Evolutionary conservation across 2,329 filamentous ascomycete species (phyloP), one percentile per base, ranked within the genome.

Genomic region (Fusarium sp.): DNA sequence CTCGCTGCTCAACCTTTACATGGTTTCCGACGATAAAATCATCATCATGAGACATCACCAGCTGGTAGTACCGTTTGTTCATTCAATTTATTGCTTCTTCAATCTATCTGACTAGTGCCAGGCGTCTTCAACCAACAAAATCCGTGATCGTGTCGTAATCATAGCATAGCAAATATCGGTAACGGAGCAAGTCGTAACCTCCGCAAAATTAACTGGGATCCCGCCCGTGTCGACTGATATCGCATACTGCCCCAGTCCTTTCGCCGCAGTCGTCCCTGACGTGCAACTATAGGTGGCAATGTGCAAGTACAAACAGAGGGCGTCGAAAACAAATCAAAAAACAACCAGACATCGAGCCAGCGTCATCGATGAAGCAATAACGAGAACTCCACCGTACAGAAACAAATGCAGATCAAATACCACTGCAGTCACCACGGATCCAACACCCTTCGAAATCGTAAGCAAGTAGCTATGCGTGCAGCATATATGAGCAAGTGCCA

Each of bases 71-170:
- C 9, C 25, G 13, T 12, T 48, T 20, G 30, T 60, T 55, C 34
- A 46, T 20, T 42, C 30, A 20, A 14, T 59, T 50, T 47, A 63
- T 48, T 43, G 28, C 47, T 56, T 43, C 30, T 50, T 54, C 23
- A 34, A 49, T 58, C 25, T 41, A 37, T 42, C 50, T 63, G 40
- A 43, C 21, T 57, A 48, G 41, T 28, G 48, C 28, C 42, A 41
- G 43, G 37, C 51, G 37, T 41, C 56, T 49, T 43, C 42, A 53
- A 34, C 49, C 46, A 70, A 46, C 55, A 64, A 61, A 23, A 40
- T 51, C 40, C 34, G 55, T 53, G 43, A 45, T 50, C 45, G 16
- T 66, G n/a, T 66, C 69, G 50, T 56, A 50, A 55, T 48, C 63
- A 28, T 61, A 32, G 58, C 50, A 34, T 62, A 57, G 47, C 50